These are phyloP conservation scores for Theileria orientalis DNA, from an alignment of 169 alveolate species.

Conservation along the genomic window DNA sequence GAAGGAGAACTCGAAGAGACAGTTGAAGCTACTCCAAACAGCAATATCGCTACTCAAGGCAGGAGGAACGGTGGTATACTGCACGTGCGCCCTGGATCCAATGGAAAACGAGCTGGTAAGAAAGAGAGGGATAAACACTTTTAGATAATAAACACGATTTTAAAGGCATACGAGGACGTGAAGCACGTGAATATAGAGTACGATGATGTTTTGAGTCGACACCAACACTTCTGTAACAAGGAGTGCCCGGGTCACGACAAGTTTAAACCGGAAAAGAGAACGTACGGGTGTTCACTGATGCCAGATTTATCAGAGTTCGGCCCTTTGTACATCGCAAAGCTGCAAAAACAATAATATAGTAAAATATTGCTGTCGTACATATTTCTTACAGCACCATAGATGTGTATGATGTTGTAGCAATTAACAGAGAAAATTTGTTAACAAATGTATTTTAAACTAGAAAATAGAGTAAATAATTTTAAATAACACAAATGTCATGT, in stretches of 20 bases:
- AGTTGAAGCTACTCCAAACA: slow-evolving; percentile 57
- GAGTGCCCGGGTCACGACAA: neutral
- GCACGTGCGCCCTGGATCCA: slow-evolving; percentile 76
- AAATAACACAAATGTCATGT: neutral
- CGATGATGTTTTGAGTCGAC: neutral
- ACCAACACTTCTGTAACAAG: neutral
- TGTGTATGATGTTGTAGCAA: slow-evolving; percentile 7
- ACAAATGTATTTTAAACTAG: too few species aligned
- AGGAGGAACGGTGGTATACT: slow-evolving; percentile 71
- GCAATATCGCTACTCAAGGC: slow-evolving; percentile 63
- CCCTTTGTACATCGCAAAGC: slow-evolving; percentile 68
- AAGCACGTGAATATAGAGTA: slow-evolving; percentile 2
- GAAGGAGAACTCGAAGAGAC: slow-evolving; percentile 70
- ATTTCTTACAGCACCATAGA: neutral
- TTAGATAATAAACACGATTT: slow-evolving; percentile 29
- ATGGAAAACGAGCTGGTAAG: slow-evolving; percentile 70
- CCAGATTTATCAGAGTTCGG: slow-evolving; percentile 71
- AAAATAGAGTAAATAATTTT: too few species aligned
- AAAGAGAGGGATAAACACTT: neutral
- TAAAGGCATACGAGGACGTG: neutral
- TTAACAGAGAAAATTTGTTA: too few species aligned
- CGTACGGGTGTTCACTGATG: slow-evolving; percentile 69
- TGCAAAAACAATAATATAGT: slow-evolving; percentile 44
- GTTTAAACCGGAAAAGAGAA: slow-evolving; percentile 61
- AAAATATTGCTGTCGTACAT: neutral